Evolutionary conservation across 1,284 basidiomycete species (phyloP).

Genomic region (Rhodotorula sp.): DNA sequence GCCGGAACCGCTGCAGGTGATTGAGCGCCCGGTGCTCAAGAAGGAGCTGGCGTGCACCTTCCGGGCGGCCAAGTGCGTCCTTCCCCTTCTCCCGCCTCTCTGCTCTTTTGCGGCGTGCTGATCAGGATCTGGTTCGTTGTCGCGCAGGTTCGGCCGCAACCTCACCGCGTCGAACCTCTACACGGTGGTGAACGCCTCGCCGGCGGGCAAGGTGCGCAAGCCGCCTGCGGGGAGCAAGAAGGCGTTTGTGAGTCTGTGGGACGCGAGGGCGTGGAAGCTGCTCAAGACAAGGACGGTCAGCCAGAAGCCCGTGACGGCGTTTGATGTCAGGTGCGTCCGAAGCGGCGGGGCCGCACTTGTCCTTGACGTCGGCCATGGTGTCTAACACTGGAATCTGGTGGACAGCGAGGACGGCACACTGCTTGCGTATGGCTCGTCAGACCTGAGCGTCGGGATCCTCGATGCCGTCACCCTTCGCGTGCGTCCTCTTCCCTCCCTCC

Average conservation of each 20-base stretch:
- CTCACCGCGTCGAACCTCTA: slow-evolving; percentile 61
- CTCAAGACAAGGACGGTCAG: slow-evolving; percentile 58
- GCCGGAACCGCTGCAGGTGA: slow-evolving; percentile 40
- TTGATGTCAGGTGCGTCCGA: slow-evolving; percentile 60
- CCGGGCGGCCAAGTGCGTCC: slow-evolving; percentile 67
- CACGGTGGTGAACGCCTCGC: slow-evolving; percentile 71
- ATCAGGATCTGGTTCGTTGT: neutral
- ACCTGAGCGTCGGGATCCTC: slow-evolving; percentile 15
- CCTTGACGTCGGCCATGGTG: too few species aligned
- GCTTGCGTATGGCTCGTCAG: slow-evolving; percentile 68
- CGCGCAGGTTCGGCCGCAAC: slow-evolving; percentile 63
- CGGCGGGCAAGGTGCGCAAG: slow-evolving; percentile 3
- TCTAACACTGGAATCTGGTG: too few species aligned
- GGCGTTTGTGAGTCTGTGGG: slow-evolving; percentile 45
- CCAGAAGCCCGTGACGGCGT: slow-evolving; percentile 76
- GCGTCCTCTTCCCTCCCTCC: neutral
- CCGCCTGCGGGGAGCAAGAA: slow-evolving; percentile 31
- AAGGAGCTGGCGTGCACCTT: slow-evolving; percentile 60
- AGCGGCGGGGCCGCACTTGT: too few species aligned
- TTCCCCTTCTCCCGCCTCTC: neutral
- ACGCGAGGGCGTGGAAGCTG: slow-evolving; percentile 53
- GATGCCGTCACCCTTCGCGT: slow-evolving; percentile 13
- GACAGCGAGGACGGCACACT: slow-evolving; percentile 74
- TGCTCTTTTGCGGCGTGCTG: too few species aligned
- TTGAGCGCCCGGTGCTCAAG: slow-evolving; percentile 45